Evolutionary conservation across 495 filamentous ascomycete species (phyloP), one percentile per base, ranked within the genome.

Genomic region (Podospora sp.): DNA sequence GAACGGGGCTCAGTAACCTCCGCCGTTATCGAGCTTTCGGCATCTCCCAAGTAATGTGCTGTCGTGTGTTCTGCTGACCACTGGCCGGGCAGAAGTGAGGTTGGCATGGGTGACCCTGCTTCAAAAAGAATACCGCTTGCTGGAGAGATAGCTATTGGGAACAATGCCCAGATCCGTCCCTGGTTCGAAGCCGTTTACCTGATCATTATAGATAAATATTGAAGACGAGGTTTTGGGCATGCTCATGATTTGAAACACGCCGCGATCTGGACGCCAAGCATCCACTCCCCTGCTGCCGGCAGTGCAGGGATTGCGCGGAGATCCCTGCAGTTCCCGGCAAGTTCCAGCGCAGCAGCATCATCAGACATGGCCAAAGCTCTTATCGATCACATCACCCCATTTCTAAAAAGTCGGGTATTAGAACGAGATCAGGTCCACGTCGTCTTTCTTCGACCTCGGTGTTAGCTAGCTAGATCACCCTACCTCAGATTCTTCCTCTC

Each of bases 341-440:
- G 12, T 14, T 46, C 40, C 40, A 46, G 35, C 12, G 7, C 18
- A 57, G 20, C 33, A 56, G 7, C 18, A 57, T 35, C 33, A 56
- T 36, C 51, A 56, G 53, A 65, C 20, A 51, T 57, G 52, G 63
- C 35, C 29, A 40, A 65, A 58, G 65, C 71, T 71, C 67, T 76
- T 71, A 64, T 73, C 68, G 50, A 65, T 65, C 73, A 69, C 72
- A 75, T 75, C 71, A 75, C 68, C 60, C 72, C 66, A 74, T 72
- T 59, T 46, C 29, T 1, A 33, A 60, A 65, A 60, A 60, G 55
- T 59, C 58, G 53, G 21, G 57, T 36, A 26, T 61, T 61, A 51
- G 49, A 35, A 33, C 64, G 64, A 66, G 18, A 66, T 46, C 55
- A 18, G 27, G 16, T 60, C 50, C 35, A 40, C 12, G 16, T 60